These are phyloP conservation scores for Vinca major DNA, from an alignment of 305 asterid species.

Conservation along the genomic window DNA sequence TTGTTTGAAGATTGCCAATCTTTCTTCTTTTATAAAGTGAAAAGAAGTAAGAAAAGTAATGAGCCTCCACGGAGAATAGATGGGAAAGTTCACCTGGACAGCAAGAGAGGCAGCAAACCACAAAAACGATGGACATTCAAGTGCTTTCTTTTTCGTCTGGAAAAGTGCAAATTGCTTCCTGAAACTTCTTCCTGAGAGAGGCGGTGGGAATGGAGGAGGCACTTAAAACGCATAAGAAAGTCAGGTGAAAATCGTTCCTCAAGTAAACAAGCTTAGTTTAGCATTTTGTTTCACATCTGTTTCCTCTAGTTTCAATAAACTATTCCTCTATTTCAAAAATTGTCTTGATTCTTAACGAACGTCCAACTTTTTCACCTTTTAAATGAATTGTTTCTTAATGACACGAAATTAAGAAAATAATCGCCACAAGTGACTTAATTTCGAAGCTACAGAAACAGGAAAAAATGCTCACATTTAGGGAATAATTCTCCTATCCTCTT, in stretches of 20 bases:
- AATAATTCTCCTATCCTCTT: slow-evolving; percentile 31
- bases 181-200: slow-evolving; percentile 59
- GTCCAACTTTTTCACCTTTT: neutral
- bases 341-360: neutral
- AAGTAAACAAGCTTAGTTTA: neutral
- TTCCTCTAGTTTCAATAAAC: neutral
- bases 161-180: slow-evolving; percentile 51
- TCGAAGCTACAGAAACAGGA: neutral
- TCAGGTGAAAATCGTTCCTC: slow-evolving; percentile 1
- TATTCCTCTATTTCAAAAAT: neutral
- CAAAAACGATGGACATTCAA: slow-evolving; percentile 67
- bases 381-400: neutral
- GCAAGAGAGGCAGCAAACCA: slow-evolving; percentile 58
- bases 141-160: slow-evolving; percentile 57
- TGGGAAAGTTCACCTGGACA: slow-evolving; percentile 53
- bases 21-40: neutral
- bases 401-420: slow-evolving; percentile 6
- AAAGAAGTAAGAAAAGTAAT: neutral
- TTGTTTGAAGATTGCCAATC: neutral
- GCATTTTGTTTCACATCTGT: neutral
- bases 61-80: slow-evolving; percentile 12
- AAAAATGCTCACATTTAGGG: slow-evolving; percentile 37
- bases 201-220: slow-evolving; percentile 87
- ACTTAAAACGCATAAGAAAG: slow-evolving; percentile 43
- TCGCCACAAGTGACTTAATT: neutral